Evolutionary conservation across 2,329 filamentous ascomycete species (phyloP), one percentile per base, ranked within the genome.

Genomic region (Cadophora gregata): DNA sequence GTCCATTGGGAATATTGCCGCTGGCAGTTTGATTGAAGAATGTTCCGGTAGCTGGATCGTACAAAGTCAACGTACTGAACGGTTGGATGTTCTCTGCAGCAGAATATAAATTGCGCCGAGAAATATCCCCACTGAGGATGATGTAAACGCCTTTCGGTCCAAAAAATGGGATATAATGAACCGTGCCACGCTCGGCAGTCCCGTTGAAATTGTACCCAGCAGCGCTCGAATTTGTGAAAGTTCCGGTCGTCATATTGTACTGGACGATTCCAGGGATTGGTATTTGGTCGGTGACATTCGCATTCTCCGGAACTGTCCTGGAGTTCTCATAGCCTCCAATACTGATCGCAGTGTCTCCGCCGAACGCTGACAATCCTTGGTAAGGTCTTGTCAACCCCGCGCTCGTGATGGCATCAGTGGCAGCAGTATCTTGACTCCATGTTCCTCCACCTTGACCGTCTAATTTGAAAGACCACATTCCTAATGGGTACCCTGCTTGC

Each of bases 21-120:
- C 59, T 67, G 3, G 69, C 62, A 5, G 51, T 66, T 48, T 70
- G 65, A n/a, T 63, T 66, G 33, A 53, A 63, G 24, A 63, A 70
- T 9, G 55, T 50, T 0, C 63, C 62, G 7, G 59, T 63, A 2
- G 56, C 38, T 21, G 67, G 66, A 36, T 70, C 64, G 50, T 65
- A 70, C 19, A 70, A 33, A 9, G 63, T 67, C 45, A 70, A 59
- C 1, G 59, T 65, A n/a, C 38, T 53, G 21, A 70, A 65, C 25
- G 59, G 59, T 10, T 48, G 58, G 14, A 66, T 50, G 16, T 51
- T 38, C 14, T 48, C 9, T n/a, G 31, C 47, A n/a, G 48, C 36
- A 6, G 62, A 38, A 36, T 64, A 64, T 21, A 12, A 16, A 47
- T 67, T 27, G 9, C 47, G 31, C 33, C 19, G 27, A n/a, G 63